A percentile compares a stretch with the other conserved stretches of the same genome.
Conservation (phyloP, 108 stramenopile species). For the Cyclotella sp. region DNA sequence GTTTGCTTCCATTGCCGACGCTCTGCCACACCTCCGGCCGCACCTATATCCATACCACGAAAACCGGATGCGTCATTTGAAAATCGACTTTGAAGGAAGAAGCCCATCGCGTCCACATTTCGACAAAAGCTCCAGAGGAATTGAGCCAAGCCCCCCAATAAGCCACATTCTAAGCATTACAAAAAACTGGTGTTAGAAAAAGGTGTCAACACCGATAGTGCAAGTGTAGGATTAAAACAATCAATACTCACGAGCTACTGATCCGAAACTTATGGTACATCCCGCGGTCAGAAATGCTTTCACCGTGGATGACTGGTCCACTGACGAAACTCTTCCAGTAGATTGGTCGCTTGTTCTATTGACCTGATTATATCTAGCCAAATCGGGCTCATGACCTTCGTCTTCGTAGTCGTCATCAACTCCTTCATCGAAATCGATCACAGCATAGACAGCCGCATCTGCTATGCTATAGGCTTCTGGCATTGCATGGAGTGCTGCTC, state of each 20-base stretch:
- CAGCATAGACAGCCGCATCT: conserved; percentile 74
- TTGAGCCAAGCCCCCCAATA: conserved; percentile 84
- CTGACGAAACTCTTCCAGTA: conserved; percentile 12
- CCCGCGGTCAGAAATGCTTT: conserved; percentile 65
- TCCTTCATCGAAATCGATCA: conserved; percentile 65
- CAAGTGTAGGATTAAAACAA: too few relatives aligned
- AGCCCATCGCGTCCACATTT: conserved; percentile 68
- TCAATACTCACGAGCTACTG: conserved; percentile 42
- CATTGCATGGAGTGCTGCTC: conserved; percentile 48
- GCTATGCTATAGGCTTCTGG: conserved; percentile 77
- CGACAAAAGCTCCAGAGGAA: conserved; percentile 80
- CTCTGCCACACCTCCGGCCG: conserved; percentile 10
- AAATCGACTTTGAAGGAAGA: conserved; percentile 34
- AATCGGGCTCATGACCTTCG: conserved; percentile 43
- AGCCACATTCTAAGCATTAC: conserved; percentile 60
- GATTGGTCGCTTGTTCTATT: conserved; percentile 6
- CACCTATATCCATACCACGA: conserved; percentile 67
- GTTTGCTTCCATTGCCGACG: conserved; percentile 31
- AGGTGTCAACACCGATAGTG: too few relatives aligned
- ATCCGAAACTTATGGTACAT: conserved; percentile 78
- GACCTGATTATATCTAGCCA: not conserved
- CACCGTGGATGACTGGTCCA: conserved; percentile 54
- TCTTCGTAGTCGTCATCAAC: conserved; percentile 80
- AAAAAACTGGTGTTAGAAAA: too few relatives aligned
- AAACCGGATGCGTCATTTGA: conserved; percentile 42